Conservation (phyloP, 331 rosid species). For the Prunus yedoensis region DNA sequence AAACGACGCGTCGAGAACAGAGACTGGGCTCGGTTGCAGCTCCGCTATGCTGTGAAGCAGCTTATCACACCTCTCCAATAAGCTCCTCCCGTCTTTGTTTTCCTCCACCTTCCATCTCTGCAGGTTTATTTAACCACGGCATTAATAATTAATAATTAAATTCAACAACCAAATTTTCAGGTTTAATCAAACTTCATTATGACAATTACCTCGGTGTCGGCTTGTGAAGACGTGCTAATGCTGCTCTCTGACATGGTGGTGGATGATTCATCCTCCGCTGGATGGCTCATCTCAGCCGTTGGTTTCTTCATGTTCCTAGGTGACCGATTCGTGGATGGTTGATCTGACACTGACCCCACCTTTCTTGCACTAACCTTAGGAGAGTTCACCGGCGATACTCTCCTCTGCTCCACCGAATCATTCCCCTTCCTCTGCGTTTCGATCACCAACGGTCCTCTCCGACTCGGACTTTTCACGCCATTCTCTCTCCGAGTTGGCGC, state of each 20-base stretch:
- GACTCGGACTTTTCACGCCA: slow-evolving; percentile 45
- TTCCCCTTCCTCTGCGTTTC: slow-evolving; percentile 46
- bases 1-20: slow-evolving; percentile 87
- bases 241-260: slow-evolving; percentile 72
- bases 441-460: slow-evolving; percentile 38
- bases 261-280: slow-evolving; percentile 67
- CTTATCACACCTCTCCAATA: slow-evolving; percentile 82
- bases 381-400: slow-evolving; percentile 68
- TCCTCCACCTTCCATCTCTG: slow-evolving; percentile 69
- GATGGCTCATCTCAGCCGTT: slow-evolving; percentile 24
- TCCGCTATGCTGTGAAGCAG: slow-evolving; percentile 78
- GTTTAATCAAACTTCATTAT: not conserved
- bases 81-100: slow-evolving; percentile 60
- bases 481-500: slow-evolving; percentile 38
- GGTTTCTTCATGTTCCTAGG: slow-evolving; percentile 54
- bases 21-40: slow-evolving; percentile 94
- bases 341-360: slow-evolving; percentile 29
- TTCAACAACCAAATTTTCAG: not conserved
- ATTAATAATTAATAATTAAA: too few relatives aligned
- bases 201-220: slow-evolving; percentile 65
- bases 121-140: not conserved
- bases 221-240: slow-evolving; percentile 55
- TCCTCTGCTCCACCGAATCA: slow-evolving; percentile 49
- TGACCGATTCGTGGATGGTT: slow-evolving; percentile 43
- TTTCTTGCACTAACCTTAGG: slow-evolving; percentile 51